Conservation (phyloP, 345 rosid genomes). For the Populus alba region DNA sequence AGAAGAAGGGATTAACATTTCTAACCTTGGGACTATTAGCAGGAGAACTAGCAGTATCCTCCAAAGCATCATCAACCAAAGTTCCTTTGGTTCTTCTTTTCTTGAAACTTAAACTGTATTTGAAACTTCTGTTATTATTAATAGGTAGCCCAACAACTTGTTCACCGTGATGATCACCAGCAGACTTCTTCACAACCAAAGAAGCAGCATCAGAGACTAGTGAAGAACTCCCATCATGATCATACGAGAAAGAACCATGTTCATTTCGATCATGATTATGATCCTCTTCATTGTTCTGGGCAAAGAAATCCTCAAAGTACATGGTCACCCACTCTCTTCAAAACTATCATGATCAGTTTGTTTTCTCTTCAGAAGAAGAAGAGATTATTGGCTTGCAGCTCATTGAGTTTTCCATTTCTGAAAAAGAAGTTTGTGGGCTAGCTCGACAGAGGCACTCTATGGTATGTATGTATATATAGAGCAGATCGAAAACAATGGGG, state of each 20-base stretch:
- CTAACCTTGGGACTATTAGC: conserved; percentile 47
- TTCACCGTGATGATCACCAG: background rate
- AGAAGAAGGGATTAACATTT: background rate
- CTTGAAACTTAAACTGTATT: conserved; percentile 24
- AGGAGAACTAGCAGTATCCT: conserved; percentile 64
- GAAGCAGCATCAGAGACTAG: conserved; percentile 49
- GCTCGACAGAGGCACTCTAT: background rate
- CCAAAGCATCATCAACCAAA: conserved; percentile 44
- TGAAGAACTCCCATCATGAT: conserved; percentile 17
- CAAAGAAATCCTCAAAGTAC: conserved; percentile 51
- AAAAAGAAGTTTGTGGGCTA: background rate
- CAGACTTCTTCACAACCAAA: conserved; percentile 19
- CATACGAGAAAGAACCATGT: conserved; percentile 10
- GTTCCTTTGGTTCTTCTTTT: conserved; percentile 32
- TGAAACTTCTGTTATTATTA: background rate
- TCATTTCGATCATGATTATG: background rate
- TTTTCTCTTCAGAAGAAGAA: background rate
- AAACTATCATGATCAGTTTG: background rate
- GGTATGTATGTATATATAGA: conserved; percentile 14
- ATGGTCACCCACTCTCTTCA: conserved; percentile 61
- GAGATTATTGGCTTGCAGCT: conserved; percentile 8
- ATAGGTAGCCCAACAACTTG: background rate
- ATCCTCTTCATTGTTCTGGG: conserved; percentile 6
- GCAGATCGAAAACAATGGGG: background rate
- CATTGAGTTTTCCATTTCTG: conserved; percentile 19